phyloP scores from a whole-genome alignment of 345 rosid species.

The Moricandia arvensis region DNA sequence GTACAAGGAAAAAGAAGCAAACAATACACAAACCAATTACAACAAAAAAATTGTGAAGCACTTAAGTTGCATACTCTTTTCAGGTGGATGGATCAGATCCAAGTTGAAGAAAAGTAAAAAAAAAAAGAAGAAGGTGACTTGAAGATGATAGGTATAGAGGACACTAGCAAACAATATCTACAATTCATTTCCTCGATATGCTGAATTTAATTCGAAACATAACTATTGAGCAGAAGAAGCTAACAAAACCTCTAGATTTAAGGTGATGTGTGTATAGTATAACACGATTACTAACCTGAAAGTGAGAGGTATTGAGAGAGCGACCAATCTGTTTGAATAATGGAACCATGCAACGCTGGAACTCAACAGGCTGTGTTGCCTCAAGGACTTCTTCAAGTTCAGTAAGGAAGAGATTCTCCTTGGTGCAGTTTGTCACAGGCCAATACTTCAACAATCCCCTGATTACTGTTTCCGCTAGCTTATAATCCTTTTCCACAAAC shows the following conservation, averaged over 20 bases:
- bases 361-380: slow-evolving; percentile 80
- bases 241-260: not conserved
- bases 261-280: not conserved
- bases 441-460: slow-evolving; percentile 88
- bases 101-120: not conserved
- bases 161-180: not conserved
- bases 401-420: slow-evolving; percentile 91
- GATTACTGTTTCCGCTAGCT: slow-evolving; percentile 82
- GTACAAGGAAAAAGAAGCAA: not conserved
- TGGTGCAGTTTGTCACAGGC: slow-evolving; percentile 87
- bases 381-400: slow-evolving; percentile 96
- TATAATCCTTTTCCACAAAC: slow-evolving; percentile 93
- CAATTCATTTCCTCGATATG: not conserved
- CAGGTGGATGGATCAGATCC: slow-evolving; percentile 9
- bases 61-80: not conserved
- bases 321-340: slow-evolving; percentile 79
- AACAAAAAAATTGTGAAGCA: not conserved
- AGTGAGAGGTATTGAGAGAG: slow-evolving; percentile 87
- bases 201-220: not conserved
- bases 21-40: not conserved
- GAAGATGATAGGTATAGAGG: slow-evolving; percentile 14
- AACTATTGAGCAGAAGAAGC: too few relatives aligned
- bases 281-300: slow-evolving; percentile 55
- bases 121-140: not conserved
- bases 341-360: slow-evolving; percentile 86